Evolutionary conservation across 805 yeast species (phyloP), one percentile per base, ranked within the genome.

Genomic region (Wickerhamomyces strasburgensis): DNA sequence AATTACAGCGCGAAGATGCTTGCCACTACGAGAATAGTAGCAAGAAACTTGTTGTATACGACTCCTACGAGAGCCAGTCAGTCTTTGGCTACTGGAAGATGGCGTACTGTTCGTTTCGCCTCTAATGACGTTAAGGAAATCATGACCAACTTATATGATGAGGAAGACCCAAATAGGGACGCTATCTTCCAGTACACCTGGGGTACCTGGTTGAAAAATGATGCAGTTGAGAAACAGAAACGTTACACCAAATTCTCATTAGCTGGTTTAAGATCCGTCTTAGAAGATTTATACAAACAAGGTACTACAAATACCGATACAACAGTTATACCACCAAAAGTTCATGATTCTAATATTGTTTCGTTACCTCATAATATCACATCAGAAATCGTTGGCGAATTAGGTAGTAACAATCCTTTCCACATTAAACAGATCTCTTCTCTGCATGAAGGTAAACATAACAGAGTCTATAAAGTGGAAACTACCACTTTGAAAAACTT

Each of bases 201-300:
- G 95, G 98, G 98, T 33, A 74, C 95, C 6, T 90, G 98, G 98
- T 65, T 89, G 51, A 75, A 71, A 45, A 76, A 90, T 55, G 96
- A 93, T 57, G 72, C 69, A 38, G 61, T 60, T 23, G 89, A 93
- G 57, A 83, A 85, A 53, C 76, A 70, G 13, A 77, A 76, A 48
- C 78, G 98, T 61, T 74, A 73, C 39, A 90, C 97, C 15, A 72
- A 70, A 45, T 90, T 90, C 60, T 81, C 93, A 3, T 70, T 93
- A 35, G 80, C 78, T 54, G 98, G 96, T 4, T 64, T 85, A 35
- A 72, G 75, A 38, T 64, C 64, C 18, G 61, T 78, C n/a, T 38
- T 80, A 25, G 61, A 69, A 32, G 67, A 65, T 18, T 56, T 82
- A 15, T 61, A 62, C 30, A 45, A 52, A 10, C 61, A 64, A 34